Evolutionary conservation across 352 stramenopile genomes (phyloP).

Genomic region (Phytophthora aleatoria): DNA sequence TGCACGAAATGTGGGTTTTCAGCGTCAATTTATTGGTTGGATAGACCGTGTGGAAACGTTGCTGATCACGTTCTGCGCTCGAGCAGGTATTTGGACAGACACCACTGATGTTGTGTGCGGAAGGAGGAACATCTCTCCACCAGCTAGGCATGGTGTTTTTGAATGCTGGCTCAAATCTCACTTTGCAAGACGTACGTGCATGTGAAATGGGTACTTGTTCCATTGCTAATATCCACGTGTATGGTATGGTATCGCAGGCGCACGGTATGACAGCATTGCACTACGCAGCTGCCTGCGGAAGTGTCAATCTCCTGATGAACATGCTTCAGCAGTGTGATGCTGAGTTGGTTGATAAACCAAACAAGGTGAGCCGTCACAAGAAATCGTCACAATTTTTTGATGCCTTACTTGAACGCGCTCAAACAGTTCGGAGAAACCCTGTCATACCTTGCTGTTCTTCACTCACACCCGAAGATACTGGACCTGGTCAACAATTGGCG

Average conservation of each 20-base stretch:
- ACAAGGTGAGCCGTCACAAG: slow-evolving; percentile 42
- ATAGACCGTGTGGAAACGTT: not conserved
- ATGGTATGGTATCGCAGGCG: slow-evolving; percentile 33
- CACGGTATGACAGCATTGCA: slow-evolving; percentile 79
- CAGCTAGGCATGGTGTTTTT: slow-evolving; percentile 79
- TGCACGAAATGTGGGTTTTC: slow-evolving; percentile 56
- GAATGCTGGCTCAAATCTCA: slow-evolving; percentile 62
- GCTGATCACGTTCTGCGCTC: not conserved
- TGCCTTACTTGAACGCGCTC: not conserved
- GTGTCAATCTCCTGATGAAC: slow-evolving; percentile 65
- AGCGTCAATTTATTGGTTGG: not conserved
- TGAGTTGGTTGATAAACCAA: slow-evolving; percentile 59
- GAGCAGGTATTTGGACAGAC: slow-evolving; percentile 77
- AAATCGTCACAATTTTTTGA: not conserved
- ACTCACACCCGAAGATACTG: slow-evolving; percentile 36
- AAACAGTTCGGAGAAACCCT: slow-evolving; percentile 65
- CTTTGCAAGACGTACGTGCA: slow-evolving; percentile 59
- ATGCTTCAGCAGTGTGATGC: slow-evolving; percentile 67
- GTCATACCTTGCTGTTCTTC: slow-evolving; percentile 51
- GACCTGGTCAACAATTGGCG: slow-evolving; percentile 51
- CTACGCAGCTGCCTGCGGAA: slow-evolving; percentile 62
- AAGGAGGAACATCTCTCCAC: slow-evolving; percentile 61
- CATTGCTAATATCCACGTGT: not conserved
- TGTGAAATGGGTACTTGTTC: not conserved
- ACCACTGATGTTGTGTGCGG: slow-evolving; percentile 68